These are phyloP conservation scores for Chytriomyces sp. DNA, from an alignment of 192 early-diverging fungal species.

Conservation along the genomic window DNA sequence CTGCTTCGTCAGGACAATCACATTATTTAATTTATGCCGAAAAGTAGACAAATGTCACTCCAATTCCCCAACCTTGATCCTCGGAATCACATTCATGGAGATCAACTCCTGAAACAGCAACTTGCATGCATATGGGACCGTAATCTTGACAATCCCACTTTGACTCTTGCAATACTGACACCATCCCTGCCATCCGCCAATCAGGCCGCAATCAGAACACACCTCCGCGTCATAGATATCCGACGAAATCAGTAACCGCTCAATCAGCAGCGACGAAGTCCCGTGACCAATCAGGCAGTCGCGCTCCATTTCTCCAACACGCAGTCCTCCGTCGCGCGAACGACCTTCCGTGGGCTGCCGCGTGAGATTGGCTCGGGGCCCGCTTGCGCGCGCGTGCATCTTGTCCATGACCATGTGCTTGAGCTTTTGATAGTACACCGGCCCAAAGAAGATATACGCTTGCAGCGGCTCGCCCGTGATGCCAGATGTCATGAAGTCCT, in stretches of 20 bases:
- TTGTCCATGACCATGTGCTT: constrained; percentile 99
- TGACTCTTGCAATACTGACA: constrained; percentile 89
- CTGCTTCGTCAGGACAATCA: too few species aligned
- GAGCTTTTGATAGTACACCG: constrained; percentile 93
- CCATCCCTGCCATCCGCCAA: constrained; percentile 81
- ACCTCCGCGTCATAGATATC: constrained; percentile 93
- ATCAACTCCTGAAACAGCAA: constrained; percentile 97
- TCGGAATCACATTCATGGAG: constrained; percentile 91
- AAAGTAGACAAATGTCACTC: too few species aligned
- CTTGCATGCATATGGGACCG: constrained; percentile 97
- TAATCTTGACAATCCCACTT: constrained; percentile 83
- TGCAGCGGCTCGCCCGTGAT: constrained; percentile 82
- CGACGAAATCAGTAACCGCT: constrained; percentile 89
- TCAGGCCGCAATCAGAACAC: constrained; percentile 86
- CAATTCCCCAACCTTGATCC: constrained; percentile 66
- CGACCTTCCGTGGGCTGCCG: constrained; percentile 97
- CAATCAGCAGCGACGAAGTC: constrained; percentile 87
- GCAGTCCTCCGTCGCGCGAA: constrained; percentile 93
- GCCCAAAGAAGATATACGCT: constrained; percentile 97
- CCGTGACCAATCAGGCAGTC: constrained; percentile 98
- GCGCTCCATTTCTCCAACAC: constrained; percentile 98
- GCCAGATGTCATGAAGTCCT: constrained; percentile 91
- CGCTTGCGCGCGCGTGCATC: constrained; percentile 91
- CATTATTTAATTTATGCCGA: too few species aligned
- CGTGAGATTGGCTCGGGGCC: constrained; percentile 88